A percentile compares a stretch with the other conserved stretches of the same genome.
Evolutionary conservation across 371 early-diverging fungal species (phyloP).

Genomic region (Smittium culicis): DNA sequence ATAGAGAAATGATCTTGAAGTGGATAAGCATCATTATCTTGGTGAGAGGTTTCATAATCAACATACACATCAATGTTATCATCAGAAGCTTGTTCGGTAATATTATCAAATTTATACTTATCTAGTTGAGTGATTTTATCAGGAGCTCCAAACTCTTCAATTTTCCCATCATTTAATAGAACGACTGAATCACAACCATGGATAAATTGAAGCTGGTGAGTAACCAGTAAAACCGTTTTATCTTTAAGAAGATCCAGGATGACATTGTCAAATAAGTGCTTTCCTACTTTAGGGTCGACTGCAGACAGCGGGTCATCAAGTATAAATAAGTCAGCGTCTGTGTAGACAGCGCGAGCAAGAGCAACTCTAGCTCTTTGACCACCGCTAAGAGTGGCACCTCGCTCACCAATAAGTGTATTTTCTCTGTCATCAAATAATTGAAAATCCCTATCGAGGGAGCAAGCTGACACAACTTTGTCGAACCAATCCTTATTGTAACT

Average conservation of each 20-base stretch:
- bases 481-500: constrained; percentile 48
- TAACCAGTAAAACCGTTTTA: constrained; percentile 37
- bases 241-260: constrained; percentile 40
- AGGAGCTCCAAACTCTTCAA: constrained; percentile 10
- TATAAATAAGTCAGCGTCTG: constrained; percentile 52
- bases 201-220: constrained; percentile 37
- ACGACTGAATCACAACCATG: constrained; percentile 36
- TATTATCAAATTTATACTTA: neutral
- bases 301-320: constrained; percentile 57
- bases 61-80: neutral
- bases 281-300: constrained; percentile 42
- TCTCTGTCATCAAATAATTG: constrained; percentile 63
- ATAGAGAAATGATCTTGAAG: too few species aligned
- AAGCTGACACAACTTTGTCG: constrained; percentile 43
- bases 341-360: constrained; percentile 40
- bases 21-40: too few species aligned
- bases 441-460: constrained; percentile 55
- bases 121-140: neutral
- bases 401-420: constrained; percentile 32
- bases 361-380: constrained; percentile 40
- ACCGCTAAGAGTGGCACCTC: constrained; percentile 40
- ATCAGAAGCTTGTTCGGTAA: neutral
- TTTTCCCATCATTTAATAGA: constrained; percentile 15
- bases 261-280: constrained; percentile 33
- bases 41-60: neutral